These are phyloP conservation scores for Raffaelea arxii DNA, from an alignment of 2,329 filamentous ascomycete species.

Conservation along the genomic window DNA sequence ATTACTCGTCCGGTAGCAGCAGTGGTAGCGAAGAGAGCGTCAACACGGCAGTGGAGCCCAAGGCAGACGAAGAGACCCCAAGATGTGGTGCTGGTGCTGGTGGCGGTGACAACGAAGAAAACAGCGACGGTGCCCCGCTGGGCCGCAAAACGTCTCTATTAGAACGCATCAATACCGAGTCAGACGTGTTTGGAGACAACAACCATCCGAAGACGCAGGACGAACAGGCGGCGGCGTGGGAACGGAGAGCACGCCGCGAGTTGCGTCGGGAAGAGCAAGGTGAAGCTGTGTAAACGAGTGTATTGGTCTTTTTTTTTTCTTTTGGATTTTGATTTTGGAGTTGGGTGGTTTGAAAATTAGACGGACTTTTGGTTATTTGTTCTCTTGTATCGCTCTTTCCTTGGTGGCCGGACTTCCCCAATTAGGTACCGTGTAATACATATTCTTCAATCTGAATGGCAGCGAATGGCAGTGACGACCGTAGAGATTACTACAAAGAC, in stretches of 20 bases:
- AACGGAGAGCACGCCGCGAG: conserved; percentile 1
- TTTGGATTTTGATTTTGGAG: no score
- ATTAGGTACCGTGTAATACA: no score
- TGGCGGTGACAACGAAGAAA: neutral
- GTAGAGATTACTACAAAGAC: no score
- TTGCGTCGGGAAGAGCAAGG: conserved; percentile 1
- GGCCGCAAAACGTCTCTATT: conserved; percentile 2
- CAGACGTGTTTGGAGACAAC: conserved; percentile 14
- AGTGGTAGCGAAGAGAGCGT: neutral
- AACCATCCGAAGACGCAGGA: neutral
- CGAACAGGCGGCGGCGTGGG: neutral
- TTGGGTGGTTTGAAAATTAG: no score
- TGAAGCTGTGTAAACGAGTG: neutral
- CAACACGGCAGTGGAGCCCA: neutral
- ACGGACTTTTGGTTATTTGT: no score
- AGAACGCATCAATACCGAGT: conserved; percentile 15
- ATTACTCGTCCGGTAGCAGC: conserved; percentile 25
- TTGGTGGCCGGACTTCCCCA: no score
- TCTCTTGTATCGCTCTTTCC: no score
- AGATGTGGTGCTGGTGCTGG: no score
- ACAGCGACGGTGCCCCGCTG: neutral
- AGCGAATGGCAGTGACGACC: no score
- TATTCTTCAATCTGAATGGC: no score
- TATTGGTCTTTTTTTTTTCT: no score
- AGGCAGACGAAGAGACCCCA: no score